Conservation (phyloP, 176 grass and related monocot genomes). For the Phoenix dactylifera region DNA sequence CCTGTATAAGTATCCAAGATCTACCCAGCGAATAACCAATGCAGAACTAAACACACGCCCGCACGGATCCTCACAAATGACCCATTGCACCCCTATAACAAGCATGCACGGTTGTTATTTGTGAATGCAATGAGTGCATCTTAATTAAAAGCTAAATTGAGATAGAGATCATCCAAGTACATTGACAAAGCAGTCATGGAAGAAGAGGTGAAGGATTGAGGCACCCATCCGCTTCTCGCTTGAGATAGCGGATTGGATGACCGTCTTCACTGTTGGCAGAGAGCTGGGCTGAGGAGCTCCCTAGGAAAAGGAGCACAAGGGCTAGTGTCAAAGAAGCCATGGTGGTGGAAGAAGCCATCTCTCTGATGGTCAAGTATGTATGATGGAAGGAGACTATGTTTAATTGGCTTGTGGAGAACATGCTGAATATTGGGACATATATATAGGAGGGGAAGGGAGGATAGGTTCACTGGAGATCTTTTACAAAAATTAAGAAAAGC, state of each 20-base stretch:
- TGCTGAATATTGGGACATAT: too few species aligned
- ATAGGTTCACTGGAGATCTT: too few species aligned
- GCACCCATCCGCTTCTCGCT: constrained; percentile 64
- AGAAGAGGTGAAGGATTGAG: constrained; percentile 75
- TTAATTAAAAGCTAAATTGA: too few species aligned
- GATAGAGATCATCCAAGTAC: neutral
- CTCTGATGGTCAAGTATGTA: too few species aligned
- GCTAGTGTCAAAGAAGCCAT: constrained; percentile 7
- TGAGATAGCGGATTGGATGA: constrained; percentile 32
- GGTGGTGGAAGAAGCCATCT: neutral
- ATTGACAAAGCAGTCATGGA: constrained; percentile 64
- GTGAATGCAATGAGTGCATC: neutral
- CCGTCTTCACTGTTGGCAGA: constrained; percentile 33
- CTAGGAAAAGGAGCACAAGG: constrained; percentile 15
- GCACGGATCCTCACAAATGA: too few species aligned
- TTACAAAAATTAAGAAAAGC: too few species aligned
- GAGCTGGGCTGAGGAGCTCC: constrained; percentile 35
- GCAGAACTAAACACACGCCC: too few species aligned
- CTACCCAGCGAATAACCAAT: too few species aligned
- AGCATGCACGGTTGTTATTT: neutral
- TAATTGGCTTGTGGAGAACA: too few species aligned
- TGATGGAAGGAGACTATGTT: too few species aligned
- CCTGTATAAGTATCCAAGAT: too few species aligned
- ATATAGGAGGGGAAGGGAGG: too few species aligned
- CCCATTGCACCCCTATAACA: constrained; percentile 1